Percentiles rank a stretch among this genome's conserved stretches.
Evolutionary conservation across 2,329 filamentous ascomycete genomes (phyloP).

Genomic region (Sarocladium brachiariae): DNA sequence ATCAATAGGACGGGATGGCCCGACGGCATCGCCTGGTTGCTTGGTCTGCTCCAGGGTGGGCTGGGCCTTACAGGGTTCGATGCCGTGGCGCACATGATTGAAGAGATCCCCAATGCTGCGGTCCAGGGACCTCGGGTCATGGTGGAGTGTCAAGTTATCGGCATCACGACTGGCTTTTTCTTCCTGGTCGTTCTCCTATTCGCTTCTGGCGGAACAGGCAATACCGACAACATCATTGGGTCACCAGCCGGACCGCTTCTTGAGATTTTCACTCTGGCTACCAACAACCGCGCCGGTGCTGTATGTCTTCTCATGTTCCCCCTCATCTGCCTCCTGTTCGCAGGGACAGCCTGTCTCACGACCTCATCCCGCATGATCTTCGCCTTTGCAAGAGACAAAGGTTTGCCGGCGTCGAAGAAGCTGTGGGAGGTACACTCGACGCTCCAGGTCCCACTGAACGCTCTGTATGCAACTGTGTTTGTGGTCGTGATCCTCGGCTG

Average conservation of each 20-base stretch:
- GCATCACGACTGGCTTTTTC: constrained; percentile 54
- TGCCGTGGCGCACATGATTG: constrained; percentile 36
- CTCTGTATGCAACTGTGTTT: constrained; percentile 50
- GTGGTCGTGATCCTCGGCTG: constrained; percentile 61
- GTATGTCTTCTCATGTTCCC: constrained; percentile 64
- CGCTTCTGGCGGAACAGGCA: constrained; percentile 38
- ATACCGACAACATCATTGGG: constrained; percentile 48
- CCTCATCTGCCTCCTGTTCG: constrained; percentile 56
- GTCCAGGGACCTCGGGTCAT: constrained; percentile 26
- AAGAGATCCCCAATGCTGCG: constrained; percentile 35
- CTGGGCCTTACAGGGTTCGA: constrained; percentile 35
- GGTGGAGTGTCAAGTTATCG: constrained; percentile 41
- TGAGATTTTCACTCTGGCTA: constrained; percentile 57
- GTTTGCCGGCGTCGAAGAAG: constrained; percentile 53
- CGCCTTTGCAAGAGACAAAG: constrained; percentile 58
- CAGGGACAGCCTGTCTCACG: constrained; percentile 57
- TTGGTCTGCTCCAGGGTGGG: constrained; percentile 36
- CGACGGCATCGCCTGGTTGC: constrained; percentile 38
- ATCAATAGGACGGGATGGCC: constrained; percentile 38
- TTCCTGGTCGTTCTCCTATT: constrained; percentile 60
- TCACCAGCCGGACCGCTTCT: constrained; percentile 52
- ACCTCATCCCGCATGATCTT: constrained; percentile 61
- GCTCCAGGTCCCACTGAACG: constrained; percentile 59
- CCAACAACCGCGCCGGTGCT: constrained; percentile 52
- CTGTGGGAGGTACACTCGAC: constrained; percentile 55